Evolutionary conservation across 805 yeast species (phyloP), one percentile per base, ranked within the genome.

Genomic region (Nakazawaea wyomingensis): DNA sequence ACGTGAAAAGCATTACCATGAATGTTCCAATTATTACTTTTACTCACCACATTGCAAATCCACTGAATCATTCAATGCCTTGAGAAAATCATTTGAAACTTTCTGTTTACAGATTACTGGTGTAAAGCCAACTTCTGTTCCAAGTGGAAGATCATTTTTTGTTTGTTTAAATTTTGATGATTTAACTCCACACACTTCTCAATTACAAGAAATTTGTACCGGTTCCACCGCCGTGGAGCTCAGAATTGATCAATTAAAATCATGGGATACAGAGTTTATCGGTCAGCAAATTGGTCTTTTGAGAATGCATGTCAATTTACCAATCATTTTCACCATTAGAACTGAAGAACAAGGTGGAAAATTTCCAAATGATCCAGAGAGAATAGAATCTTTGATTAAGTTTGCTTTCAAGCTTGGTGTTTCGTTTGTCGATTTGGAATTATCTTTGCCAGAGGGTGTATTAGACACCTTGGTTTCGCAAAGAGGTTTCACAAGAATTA

Each of bases 141-240:
- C 81, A 22, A 46, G 48, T 16, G 49, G 56, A 19, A 72, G 82
- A 58, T 81, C 95, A 1, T 76, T 76, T 49, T 85, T 83, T 58
- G 80, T 86, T 40, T 80, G 89, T 37, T 68, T 90, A 56, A 82
- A 91, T 0, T 78, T 69, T 57, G 78, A 77, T 3, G 86, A 85
- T 51, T 63, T 85, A 48, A 60, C 60, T 9, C 60, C 62, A 2
- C 66, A 67, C 13, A 62, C 66, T 4, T 59, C 67, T n/a, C 57
- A 68, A 4, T 63, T 88, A 34, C 73, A 70, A 11, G 71, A 69
- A 9, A 66, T 85, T 26, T 64, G 80, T 5, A 69, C 74, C 42
- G 97, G 96, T 3, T 75, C 82, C 50, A 75, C 76, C 50, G 96
- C 95, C 6, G 81, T 91, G 29, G 96, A 91, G 58, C 67, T 91